phyloP scores from a whole-genome alignment of 192 early-diverging fungal species.

The Pecoramyces ruminantium region DNA sequence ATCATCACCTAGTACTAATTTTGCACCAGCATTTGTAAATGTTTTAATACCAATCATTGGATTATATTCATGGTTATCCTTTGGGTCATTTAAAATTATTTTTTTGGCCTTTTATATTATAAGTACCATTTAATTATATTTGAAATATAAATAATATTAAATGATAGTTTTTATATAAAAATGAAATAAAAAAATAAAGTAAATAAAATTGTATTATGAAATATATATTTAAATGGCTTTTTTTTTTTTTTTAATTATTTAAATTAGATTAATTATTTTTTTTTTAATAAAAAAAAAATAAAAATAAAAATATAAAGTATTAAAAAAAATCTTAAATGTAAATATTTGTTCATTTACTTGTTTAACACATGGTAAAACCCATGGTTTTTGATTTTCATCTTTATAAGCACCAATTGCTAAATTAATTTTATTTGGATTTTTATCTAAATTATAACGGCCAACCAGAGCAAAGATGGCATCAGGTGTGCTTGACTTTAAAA shows the following conservation, averaged over 20 bases:
- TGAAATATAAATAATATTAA: no score
- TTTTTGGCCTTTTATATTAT: slow-evolving; percentile 42
- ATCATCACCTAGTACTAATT: slow-evolving; percentile 65
- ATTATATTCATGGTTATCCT: slow-evolving; percentile 83
- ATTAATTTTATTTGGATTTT: slow-evolving; percentile 67
- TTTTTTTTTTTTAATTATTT: no score
- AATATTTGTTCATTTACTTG: slow-evolving; percentile 34
- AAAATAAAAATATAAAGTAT: neutral
- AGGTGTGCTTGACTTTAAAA: neutral
- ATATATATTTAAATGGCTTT: no score
- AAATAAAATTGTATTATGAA: no score
- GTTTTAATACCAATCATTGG: slow-evolving; percentile 64
- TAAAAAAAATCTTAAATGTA: neutral
- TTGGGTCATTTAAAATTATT: slow-evolving; percentile 45
- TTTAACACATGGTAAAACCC: slow-evolving; percentile 83
- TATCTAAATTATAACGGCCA: slow-evolving; percentile 65
- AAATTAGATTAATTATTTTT: no score
- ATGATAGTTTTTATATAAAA: no score
- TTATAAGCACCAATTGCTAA: slow-evolving; percentile 95
- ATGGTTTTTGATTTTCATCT: slow-evolving; percentile 80
- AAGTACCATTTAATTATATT: no score
- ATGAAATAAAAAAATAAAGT: no score
- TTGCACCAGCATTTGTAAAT: slow-evolving; percentile 62
- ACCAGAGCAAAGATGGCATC: slow-evolving; percentile 86
- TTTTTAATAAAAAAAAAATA: no score